Evolutionary conservation across 306 rosid species (phyloP).

Genomic region (Oemleria cerasiformis): DNA sequence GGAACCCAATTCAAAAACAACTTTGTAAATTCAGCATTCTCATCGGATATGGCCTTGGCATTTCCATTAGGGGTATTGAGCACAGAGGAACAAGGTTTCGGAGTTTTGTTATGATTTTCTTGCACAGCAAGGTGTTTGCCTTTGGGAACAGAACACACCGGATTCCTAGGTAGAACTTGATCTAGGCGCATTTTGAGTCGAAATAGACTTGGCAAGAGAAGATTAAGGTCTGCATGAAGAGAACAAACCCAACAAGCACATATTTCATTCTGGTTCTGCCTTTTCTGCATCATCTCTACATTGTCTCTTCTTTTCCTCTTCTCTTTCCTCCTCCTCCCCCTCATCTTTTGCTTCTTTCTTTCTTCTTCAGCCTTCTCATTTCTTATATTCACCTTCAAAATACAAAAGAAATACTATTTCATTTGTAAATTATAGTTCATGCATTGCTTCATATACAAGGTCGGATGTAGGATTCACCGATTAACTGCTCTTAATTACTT

Average conservation of each 20-base stretch:
- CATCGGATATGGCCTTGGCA: too few species aligned
- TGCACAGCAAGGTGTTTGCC: background rate
- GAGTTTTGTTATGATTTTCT: background rate
- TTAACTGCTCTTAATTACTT: too few species aligned
- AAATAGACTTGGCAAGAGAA: slow-evolving; percentile 1
- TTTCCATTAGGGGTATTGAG: too few species aligned
- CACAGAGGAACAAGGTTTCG: background rate
- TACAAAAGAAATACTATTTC: too few species aligned
- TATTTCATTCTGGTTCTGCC: background rate
- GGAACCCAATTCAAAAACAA: slow-evolving; percentile 4
- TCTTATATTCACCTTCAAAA: background rate
- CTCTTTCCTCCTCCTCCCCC: slow-evolving; percentile 3
- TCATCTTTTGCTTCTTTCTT: slow-evolving; percentile 5
- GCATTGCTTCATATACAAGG: too few species aligned
- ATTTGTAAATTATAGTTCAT: too few species aligned
- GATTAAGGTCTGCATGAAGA: background rate
- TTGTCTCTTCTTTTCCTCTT: slow-evolving; percentile 5
- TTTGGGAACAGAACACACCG: background rate
- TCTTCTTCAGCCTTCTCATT: background rate
- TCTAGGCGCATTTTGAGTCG: background rate
- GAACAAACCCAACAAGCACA: slow-evolving; percentile 3
- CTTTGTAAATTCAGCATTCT: background rate
- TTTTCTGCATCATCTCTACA: background rate
- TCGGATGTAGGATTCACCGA: too few species aligned
- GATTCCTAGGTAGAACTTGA: background rate